These are phyloP conservation scores for Nepenthes gracilis DNA, from an alignment of 148 eudicot species.

Conservation along the genomic window DNA sequence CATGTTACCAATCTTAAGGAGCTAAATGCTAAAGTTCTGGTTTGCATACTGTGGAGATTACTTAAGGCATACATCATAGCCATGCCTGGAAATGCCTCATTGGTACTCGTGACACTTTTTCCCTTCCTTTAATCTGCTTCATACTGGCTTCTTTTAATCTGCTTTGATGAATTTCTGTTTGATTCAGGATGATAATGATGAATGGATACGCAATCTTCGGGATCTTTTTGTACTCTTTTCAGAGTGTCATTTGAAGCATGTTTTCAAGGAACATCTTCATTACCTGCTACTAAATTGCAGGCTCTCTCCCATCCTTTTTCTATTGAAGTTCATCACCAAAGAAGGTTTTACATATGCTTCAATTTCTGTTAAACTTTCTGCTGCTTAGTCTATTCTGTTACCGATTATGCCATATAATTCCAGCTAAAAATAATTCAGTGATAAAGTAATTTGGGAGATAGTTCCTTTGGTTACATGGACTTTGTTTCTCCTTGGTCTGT, in stretches of 20 bases:
- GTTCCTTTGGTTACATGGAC: no score
- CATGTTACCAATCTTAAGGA: slow-evolving; percentile 20
- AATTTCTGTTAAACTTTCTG: neutral
- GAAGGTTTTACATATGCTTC: slow-evolving; percentile 22
- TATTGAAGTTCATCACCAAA: slow-evolving; percentile 42
- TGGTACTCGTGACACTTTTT: slow-evolving; percentile 22
- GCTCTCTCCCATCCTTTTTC: slow-evolving; percentile 35
- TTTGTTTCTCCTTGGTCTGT: no score
- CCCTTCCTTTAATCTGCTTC: no score
- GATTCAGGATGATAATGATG: slow-evolving; percentile 42
- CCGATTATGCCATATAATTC: slow-evolving; percentile 1
- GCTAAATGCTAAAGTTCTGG: slow-evolving; percentile 51
- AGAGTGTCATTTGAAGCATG: slow-evolving; percentile 34
- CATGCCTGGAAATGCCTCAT: slow-evolving; percentile 25
- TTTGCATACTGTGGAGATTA: slow-evolving; percentile 55
- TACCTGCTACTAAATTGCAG: slow-evolving; percentile 36
- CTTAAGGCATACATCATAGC: slow-evolving; percentile 30
- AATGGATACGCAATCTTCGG: slow-evolving; percentile 29
- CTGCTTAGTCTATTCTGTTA: neutral
- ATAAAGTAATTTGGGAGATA: no score
- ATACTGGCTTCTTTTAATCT: slow-evolving; percentile 2
- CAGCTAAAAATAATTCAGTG: no score
- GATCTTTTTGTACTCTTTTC: slow-evolving; percentile 61
- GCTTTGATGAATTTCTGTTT: slow-evolving; percentile 3
- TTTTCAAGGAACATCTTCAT: slow-evolving; percentile 51